Evolutionary conservation across 805 yeast genomes (phyloP).

Genomic region (Lipomyces sp.): DNA sequence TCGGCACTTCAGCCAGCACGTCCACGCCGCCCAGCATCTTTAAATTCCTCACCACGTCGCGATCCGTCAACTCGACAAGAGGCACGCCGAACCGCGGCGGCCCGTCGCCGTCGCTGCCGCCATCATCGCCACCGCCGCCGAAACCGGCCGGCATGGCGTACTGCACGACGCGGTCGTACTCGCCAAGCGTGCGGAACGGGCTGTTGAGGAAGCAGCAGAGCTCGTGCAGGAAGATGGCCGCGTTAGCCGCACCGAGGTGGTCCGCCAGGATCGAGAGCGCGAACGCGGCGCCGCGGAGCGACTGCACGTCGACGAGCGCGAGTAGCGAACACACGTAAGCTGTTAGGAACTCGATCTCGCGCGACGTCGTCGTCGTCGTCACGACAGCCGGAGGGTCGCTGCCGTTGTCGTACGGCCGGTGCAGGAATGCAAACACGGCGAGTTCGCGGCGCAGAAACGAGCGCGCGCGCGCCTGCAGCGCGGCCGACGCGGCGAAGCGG

Average conservation of each 20-base stretch:
- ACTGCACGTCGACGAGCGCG: constrained; percentile 6
- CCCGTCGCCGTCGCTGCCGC: too few relatives aligned
- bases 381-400: background rate
- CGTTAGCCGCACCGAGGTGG: constrained; percentile 3
- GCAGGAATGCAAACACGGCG: constrained; percentile 10
- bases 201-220: constrained; percentile 6
- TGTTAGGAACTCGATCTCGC: constrained; percentile 14
- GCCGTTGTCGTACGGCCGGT: background rate
- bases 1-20: background rate
- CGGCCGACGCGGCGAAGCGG: background rate
- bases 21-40: background rate
- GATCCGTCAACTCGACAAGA: background rate
- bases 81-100: too few relatives aligned
- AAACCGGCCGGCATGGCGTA: too few relatives aligned
- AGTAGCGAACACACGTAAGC: constrained; percentile 2
- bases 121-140: background rate
- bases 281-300: background rate
- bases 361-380: constrained; percentile 2
- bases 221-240: constrained; percentile 9
- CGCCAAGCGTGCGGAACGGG: constrained; percentile 7
- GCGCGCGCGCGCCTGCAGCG: background rate
- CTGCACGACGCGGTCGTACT: constrained; percentile 9
- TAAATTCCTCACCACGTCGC: background rate
- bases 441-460: constrained; percentile 15
- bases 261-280: constrained; percentile 2